Percentiles rank a stretch among this genome's conserved stretches.
These are phyloP conservation scores for Phaffomyces opuntiae DNA, from an alignment of 805 yeast genomes.

Conservation along the genomic window DNA sequence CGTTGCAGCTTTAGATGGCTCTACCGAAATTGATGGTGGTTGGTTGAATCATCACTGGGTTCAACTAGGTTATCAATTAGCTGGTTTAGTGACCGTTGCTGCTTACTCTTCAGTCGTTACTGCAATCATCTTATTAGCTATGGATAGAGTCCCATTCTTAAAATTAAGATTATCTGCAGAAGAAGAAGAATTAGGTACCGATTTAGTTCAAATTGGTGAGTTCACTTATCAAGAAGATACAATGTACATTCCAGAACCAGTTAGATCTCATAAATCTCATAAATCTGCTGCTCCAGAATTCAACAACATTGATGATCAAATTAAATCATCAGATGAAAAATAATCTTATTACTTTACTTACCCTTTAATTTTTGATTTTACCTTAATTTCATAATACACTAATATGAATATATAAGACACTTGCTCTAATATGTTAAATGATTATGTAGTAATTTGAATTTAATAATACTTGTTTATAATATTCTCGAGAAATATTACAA, in stretches of 20 bases:
- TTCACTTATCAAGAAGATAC: constrained; percentile 62
- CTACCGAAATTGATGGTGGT: constrained; percentile 66
- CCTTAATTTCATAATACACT: no score
- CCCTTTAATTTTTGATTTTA: no score
- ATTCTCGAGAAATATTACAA: no score
- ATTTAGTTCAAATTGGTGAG: constrained; percentile 85
- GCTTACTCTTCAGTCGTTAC: constrained; percentile 73
- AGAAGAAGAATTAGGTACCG: constrained; percentile 84
- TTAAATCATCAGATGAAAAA: constrained; percentile 1
- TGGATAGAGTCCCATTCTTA: constrained; percentile 75
- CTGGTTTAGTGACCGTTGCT: constrained; percentile 64
- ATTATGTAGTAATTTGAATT: no score
- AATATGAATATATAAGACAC: no score
- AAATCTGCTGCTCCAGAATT: constrained; percentile 21
- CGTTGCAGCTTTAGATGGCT: constrained; percentile 75
- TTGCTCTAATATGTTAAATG: no score
- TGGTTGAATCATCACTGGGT: constrained; percentile 78
- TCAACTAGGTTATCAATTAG: constrained; percentile 84
- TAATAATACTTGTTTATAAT: no score
- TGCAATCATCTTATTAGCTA: constrained; percentile 50
- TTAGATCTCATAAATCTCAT: constrained; percentile 44
- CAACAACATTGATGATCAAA: constrained; percentile 27
- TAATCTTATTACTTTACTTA: no score
- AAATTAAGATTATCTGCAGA: constrained; percentile 77
- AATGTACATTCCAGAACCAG: constrained; percentile 68